Evolutionary conservation across 2,329 filamentous ascomycete species (phyloP).

Genomic region (Scorias spongiosa): DNA sequence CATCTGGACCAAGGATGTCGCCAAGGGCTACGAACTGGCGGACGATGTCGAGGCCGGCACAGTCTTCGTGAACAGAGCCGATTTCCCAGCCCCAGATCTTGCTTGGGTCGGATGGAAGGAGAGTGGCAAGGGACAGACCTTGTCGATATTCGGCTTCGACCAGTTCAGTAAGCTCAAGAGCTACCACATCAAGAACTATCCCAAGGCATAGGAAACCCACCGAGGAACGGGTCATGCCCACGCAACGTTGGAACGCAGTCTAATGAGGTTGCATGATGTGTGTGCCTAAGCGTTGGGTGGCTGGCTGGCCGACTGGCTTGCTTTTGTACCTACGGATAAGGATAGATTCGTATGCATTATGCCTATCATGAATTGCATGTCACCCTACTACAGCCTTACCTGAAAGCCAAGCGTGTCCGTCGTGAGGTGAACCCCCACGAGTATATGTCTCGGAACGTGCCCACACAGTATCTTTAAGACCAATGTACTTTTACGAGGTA

Average conservation of each 20-base stretch:
- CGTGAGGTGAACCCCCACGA: no score
- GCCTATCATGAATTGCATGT: no score
- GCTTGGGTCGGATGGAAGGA: conserved; percentile 79
- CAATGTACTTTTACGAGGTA: no score
- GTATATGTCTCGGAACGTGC: no score
- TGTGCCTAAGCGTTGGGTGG: no score
- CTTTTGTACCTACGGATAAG: no score
- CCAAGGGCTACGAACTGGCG: conserved; percentile 58
- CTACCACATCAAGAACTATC: conserved; percentile 76
- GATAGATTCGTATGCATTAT: no score
- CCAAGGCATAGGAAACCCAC: conserved; percentile 10
- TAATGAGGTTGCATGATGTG: background rate
- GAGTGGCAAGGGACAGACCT: conserved; percentile 77
- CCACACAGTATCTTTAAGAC: no score
- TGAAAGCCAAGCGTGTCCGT: no score
- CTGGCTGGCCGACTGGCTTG: no score
- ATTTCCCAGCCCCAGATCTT: conserved; percentile 66
- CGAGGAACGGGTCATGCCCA: background rate
- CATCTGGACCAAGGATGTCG: conserved; percentile 85
- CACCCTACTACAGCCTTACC: no score
- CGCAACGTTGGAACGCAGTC: background rate
- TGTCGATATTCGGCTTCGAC: conserved; percentile 84
- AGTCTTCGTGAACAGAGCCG: conserved; percentile 88
- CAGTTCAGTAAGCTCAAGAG: conserved; percentile 95
- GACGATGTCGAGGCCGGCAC: conserved; percentile 81